Percentiles rank a stretch among this genome's conserved stretches.
phyloP scores from a whole-genome alignment of 306 rosid genomes.

The Malus fusca region DNA sequence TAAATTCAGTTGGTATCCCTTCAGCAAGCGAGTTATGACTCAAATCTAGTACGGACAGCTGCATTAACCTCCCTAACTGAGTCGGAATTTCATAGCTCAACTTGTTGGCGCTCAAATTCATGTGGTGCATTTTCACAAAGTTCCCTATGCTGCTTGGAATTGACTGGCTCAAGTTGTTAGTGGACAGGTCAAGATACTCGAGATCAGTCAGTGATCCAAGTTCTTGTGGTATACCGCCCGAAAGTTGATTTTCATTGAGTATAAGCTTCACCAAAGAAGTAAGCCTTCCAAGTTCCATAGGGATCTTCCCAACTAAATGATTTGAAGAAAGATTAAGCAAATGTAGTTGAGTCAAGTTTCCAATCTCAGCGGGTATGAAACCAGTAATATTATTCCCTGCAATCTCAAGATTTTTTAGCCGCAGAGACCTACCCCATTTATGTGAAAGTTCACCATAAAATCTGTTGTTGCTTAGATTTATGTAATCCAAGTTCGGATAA shows the following conservation, averaged over 20 bases:
- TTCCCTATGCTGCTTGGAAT: conserved; percentile 17
- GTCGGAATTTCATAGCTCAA: conserved; percentile 3
- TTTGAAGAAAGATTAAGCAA: neutral
- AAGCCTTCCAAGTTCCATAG: neutral
- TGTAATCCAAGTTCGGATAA: neutral
- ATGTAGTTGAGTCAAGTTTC: neutral
- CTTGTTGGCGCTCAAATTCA: conserved; percentile 20
- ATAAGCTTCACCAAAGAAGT: neutral
- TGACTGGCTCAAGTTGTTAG: conserved; percentile 11
- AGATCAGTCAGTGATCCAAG: conserved; percentile 1
- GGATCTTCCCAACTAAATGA: neutral
- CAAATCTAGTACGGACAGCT: conserved; percentile 9
- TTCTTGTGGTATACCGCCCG: conserved; percentile 11
- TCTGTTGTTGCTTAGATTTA: neutral
- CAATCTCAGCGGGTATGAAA: neutral
- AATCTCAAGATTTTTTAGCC: too few relatives aligned
- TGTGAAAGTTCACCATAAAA: neutral
- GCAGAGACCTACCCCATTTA: too few relatives aligned
- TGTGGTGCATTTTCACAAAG: neutral
- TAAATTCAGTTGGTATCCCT: conserved; percentile 14
- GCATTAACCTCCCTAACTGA: conserved; percentile 6
- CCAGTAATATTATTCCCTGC: neutral
- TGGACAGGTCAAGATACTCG: conserved; percentile 9
- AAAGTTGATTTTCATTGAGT: conserved; percentile 3
- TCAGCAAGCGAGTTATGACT: conserved; percentile 8